A percentile compares a stretch with the other conserved stretches of the same genome.
These are phyloP conservation scores for Rhizopogon roseolus DNA, from an alignment of 768 basidiomycete species.

Conservation along the genomic window DNA sequence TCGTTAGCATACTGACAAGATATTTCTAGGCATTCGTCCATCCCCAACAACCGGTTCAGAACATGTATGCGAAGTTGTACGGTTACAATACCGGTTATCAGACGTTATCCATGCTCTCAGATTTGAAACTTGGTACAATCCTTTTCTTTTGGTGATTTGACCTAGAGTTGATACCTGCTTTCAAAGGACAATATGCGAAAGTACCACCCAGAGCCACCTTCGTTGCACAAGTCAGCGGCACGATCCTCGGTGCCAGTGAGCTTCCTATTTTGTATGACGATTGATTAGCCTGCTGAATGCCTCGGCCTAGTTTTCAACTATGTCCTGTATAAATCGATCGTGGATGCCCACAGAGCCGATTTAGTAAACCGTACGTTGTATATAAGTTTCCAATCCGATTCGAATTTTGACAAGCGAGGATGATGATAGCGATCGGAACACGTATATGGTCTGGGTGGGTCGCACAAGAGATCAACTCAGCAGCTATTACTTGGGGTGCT, in stretches of 20 bases:
- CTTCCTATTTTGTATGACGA: not conserved
- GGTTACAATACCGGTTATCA: slow-evolving; percentile 50
- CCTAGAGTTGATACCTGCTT: slow-evolving; percentile 19
- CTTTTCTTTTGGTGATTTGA: slow-evolving; percentile 1
- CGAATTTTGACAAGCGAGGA: slow-evolving; percentile 1
- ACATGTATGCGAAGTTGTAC: slow-evolving; percentile 53
- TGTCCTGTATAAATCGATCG: slow-evolving; percentile 14
- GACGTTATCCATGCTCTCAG: slow-evolving; percentile 48
- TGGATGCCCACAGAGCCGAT: slow-evolving; percentile 7
- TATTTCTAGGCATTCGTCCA: slow-evolving; percentile 22
- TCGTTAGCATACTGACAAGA: not conserved
- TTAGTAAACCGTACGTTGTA: slow-evolving; percentile 7
- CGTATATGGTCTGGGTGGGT: slow-evolving; percentile 32
- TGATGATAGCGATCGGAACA: slow-evolving; percentile 9
- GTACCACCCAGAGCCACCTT: slow-evolving; percentile 48
- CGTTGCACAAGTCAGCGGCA: slow-evolving; percentile 41
- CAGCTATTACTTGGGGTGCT: slow-evolving; percentile 52
- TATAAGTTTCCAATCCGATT: not conserved
- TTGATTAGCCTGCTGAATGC: not conserved
- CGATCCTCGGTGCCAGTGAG: slow-evolving; percentile 45
- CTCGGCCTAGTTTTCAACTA: slow-evolving; percentile 13
- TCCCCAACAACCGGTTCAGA: slow-evolving; percentile 10
- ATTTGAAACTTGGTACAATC: slow-evolving; percentile 16
- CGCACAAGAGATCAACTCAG: slow-evolving; percentile 48
- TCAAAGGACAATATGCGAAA: slow-evolving; percentile 53